Percentiles rank a stretch among this genome's conserved stretches.
phyloP scores from a whole-genome alignment of 129 eudicot genomes.

The Tagetes patula region DNA sequence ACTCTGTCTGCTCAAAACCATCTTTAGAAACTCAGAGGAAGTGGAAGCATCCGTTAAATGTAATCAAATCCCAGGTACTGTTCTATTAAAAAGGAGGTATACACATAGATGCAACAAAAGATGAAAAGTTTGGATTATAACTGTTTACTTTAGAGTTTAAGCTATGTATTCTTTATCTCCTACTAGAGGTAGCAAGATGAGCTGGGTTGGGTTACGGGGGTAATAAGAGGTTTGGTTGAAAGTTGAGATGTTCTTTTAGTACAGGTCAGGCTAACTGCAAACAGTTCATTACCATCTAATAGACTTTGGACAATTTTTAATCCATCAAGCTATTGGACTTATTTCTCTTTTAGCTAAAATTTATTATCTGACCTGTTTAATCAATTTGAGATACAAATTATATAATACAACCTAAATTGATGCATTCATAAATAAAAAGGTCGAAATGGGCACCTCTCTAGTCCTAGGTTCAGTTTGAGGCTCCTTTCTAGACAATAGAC shows the following conservation, averaged over 20 bases:
- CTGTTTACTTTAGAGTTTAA: slow-evolving; percentile 9
- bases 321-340: background rate
- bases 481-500: background rate
- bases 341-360: background rate
- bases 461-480: slow-evolving; percentile 16
- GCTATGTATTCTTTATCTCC: background rate
- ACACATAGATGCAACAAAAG: slow-evolving; percentile 3
- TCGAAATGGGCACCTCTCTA: background rate
- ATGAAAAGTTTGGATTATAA: background rate
- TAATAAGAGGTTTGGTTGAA: background rate
- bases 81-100: background rate
- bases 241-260: background rate
- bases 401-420: background rate
- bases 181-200: background rate
- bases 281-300: background rate
- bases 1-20: slow-evolving; percentile 21
- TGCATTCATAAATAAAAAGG: slow-evolving; percentile 1
- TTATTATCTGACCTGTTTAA: background rate
- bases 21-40: slow-evolving; percentile 27
- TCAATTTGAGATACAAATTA: background rate
- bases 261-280: background rate
- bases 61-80: slow-evolving; percentile 34
- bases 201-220: background rate
- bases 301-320: slow-evolving; percentile 2
- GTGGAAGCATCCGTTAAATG: slow-evolving; percentile 23